These are phyloP conservation scores for Solanum lignicaule DNA, from an alignment of 257 asterid species.

Conservation along the genomic window DNA sequence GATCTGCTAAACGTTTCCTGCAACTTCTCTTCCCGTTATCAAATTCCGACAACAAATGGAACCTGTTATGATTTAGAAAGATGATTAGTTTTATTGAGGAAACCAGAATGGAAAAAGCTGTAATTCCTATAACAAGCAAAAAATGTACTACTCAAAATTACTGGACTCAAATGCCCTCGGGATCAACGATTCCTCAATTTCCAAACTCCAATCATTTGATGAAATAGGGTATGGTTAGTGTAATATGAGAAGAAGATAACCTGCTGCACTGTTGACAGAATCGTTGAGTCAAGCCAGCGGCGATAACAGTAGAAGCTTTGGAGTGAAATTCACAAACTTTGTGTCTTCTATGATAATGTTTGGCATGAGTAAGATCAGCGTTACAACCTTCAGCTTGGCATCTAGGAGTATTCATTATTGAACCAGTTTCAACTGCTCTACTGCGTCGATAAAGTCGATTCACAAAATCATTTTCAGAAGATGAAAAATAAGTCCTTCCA, in stretches of 20 bases:
- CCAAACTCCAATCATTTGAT: slow-evolving; percentile 25
- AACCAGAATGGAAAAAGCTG: slow-evolving; percentile 8
- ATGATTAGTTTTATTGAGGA: neutral
- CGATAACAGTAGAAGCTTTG: slow-evolving; percentile 85
- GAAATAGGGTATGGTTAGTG: slow-evolving; percentile 10
- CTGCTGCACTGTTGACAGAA: slow-evolving; percentile 99
- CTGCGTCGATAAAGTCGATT: slow-evolving; percentile 98
- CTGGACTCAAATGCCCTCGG: slow-evolving; percentile 73
- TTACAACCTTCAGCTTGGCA: slow-evolving; percentile 97
- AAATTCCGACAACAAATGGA: slow-evolving; percentile 82
- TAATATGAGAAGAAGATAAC: slow-evolving; percentile 16
- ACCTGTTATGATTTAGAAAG: slow-evolving; percentile 28
- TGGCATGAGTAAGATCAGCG: slow-evolving; percentile 83
- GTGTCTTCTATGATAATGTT: slow-evolving; percentile 98
- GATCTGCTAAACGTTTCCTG: slow-evolving; percentile 93
- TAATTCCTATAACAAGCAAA: slow-evolving; percentile 36
- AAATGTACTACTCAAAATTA: slow-evolving; percentile 24
- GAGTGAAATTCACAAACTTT: slow-evolving; percentile 99
- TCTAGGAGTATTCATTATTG: slow-evolving; percentile 46
- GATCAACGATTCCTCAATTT: slow-evolving; percentile 31
- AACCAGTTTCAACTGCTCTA: slow-evolving; percentile 56
- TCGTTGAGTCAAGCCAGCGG: slow-evolving; percentile 91
- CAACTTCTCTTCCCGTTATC: slow-evolving; percentile 97
- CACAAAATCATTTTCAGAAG: slow-evolving; percentile 90
- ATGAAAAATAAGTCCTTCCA: slow-evolving; percentile 83